Evolutionary conservation across 208 protist species (phyloP).

Genomic region (Trypanosoma vivax): DNA sequence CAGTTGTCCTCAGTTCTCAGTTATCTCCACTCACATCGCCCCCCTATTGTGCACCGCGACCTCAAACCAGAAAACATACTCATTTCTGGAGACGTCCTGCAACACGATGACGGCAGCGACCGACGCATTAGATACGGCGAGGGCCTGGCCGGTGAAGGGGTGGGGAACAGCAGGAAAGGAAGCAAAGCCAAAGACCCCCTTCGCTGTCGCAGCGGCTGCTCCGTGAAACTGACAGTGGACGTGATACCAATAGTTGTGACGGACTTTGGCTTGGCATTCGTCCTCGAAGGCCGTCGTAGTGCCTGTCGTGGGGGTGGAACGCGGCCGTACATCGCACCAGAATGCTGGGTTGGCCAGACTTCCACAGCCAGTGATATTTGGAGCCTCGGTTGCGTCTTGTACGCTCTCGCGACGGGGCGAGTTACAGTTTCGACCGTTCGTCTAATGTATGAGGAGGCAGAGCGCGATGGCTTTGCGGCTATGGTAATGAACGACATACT

Average conservation of each 20-base stretch:
- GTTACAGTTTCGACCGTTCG: slow-evolving; percentile 46
- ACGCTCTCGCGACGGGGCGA: slow-evolving; percentile 67
- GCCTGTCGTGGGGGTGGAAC: slow-evolving; percentile 52
- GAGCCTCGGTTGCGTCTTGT: slow-evolving; percentile 82
- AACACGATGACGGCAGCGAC: not conserved
- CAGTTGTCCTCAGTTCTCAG: slow-evolving; percentile 63
- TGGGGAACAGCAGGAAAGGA: not conserved
- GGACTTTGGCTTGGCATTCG: slow-evolving; percentile 77
- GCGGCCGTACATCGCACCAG: slow-evolving; percentile 78
- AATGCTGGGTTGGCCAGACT: slow-evolving; percentile 55
- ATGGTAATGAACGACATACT: slow-evolving; percentile 70
- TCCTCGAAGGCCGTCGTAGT: slow-evolving; percentile 25
- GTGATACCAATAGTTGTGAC: slow-evolving; percentile 75
- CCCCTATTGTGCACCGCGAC: slow-evolving; percentile 62
- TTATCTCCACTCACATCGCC: slow-evolving; percentile 59
- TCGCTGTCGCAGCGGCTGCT: not conserved
- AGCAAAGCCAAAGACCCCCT: not conserved
- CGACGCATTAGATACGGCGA: not conserved
- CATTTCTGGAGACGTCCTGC: slow-evolving; percentile 27
- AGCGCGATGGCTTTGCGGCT: slow-evolving; percentile 46
- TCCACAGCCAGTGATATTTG: slow-evolving; percentile 76
- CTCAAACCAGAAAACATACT: slow-evolving; percentile 78
- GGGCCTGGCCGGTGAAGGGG: not conserved
- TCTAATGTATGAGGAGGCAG: slow-evolving; percentile 74
- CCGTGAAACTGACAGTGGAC: slow-evolving; percentile 19